Evolutionary conservation across 495 filamentous ascomycete genomes (phyloP).

Genomic region (Sordaria brevicollis): DNA sequence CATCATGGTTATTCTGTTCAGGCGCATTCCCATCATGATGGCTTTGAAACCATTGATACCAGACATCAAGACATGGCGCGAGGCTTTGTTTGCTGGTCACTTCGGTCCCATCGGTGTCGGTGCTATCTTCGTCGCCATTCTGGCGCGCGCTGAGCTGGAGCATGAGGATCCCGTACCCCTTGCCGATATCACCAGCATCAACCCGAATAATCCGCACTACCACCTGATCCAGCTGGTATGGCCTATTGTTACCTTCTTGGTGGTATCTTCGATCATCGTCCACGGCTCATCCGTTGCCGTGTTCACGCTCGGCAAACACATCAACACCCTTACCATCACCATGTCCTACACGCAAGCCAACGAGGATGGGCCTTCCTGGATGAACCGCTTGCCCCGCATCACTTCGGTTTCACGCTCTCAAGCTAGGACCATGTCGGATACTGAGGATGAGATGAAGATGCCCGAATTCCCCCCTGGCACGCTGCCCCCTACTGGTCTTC

Average conservation of each 20-base stretch:
- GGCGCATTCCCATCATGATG: conserved; percentile 94
- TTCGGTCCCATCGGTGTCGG: conserved; percentile 98
- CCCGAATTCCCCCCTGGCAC: conserved; percentile 66
- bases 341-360: conserved; percentile 88
- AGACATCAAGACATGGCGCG: conserved; percentile 96
- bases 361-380: conserved; percentile 87
- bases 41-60: conserved; percentile 85
- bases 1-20: conserved; percentile 88
- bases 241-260: conserved; percentile 92
- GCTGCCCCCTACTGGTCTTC: conserved; percentile 61
- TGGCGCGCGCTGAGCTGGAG: conserved; percentile 85
- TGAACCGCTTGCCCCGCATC: conserved; percentile 87
- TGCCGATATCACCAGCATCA: conserved; percentile 40
- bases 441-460: conserved; percentile 43
- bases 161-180: conserved; percentile 59
- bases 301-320: conserved; percentile 94
- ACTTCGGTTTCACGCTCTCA: conserved; percentile 78
- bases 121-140: conserved; percentile 88
- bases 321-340: conserved; percentile 92
- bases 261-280: conserved; percentile 88
- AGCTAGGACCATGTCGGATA: conserved; percentile 56
- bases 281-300: conserved; percentile 98
- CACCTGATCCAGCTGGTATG: conserved; percentile 75
- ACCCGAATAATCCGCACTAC: conserved; percentile 42
- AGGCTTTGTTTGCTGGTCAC: conserved; percentile 94